Conservation (phyloP, 2,329 filamentous ascomycete genomes). For the Aspergillus viridinutans region DNA sequence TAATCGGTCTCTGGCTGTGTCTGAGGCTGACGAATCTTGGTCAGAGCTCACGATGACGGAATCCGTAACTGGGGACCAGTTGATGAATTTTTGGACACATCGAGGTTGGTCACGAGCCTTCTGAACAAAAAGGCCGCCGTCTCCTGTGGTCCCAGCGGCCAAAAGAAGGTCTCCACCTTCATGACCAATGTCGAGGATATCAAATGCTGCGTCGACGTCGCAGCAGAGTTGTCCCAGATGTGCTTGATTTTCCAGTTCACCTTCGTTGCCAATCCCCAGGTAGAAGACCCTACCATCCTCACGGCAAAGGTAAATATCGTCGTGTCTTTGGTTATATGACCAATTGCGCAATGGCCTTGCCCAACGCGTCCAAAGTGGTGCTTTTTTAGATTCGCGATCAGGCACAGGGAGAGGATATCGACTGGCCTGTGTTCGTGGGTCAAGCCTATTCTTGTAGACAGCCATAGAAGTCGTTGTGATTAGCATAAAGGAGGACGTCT, state of each 20-base stretch:
- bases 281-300: slow-evolving; percentile 81
- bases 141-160: slow-evolving; percentile 71
- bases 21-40: slow-evolving; percentile 12
- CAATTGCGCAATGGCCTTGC: slow-evolving; percentile 67
- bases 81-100: slow-evolving; percentile 59
- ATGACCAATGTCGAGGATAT: slow-evolving; percentile 60
- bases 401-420: slow-evolving; percentile 28
- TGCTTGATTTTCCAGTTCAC: slow-evolving; percentile 52
- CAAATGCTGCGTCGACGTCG: slow-evolving; percentile 77
- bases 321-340: slow-evolving; percentile 59
- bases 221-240: slow-evolving; percentile 64
- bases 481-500: slow-evolving; percentile 66
- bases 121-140: slow-evolving; percentile 72
- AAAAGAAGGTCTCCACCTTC: slow-evolving; percentile 72
- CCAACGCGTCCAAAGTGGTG: slow-evolving; percentile 78
- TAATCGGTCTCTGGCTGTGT: slow-evolving; percentile 50
- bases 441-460: slow-evolving; percentile 42
- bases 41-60: slow-evolving; percentile 28
- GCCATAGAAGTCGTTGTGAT: slow-evolving; percentile 59
- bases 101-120: slow-evolving; percentile 52
- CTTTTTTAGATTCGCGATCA: slow-evolving; percentile 20
- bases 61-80: slow-evolving; percentile 55
- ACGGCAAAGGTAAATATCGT: slow-evolving; percentile 79
- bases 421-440: slow-evolving; percentile 19
- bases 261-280: slow-evolving; percentile 59